Evolutionary conservation across 768 basidiomycete genomes (phyloP).

Genomic region (Pulveroboletus sp.): DNA sequence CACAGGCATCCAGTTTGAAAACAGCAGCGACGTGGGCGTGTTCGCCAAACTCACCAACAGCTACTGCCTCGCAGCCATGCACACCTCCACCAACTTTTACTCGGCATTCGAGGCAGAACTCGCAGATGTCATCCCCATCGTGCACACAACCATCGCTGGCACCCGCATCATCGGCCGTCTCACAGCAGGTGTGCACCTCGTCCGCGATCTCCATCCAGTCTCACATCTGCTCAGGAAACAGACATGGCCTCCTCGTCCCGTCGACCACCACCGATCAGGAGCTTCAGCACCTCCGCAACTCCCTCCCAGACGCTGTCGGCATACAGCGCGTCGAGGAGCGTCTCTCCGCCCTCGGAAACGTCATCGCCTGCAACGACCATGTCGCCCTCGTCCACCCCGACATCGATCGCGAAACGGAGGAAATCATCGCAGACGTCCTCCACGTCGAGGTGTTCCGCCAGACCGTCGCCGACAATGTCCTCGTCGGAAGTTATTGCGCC

Average conservation of each 20-base stretch:
- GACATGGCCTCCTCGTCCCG: conserved; percentile 95
- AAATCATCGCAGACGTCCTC: conserved; percentile 98
- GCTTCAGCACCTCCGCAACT: conserved; percentile 94
- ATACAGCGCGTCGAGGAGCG: conserved; percentile 98
- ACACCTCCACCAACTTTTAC: conserved; percentile 97
- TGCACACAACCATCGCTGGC: conserved; percentile 93
- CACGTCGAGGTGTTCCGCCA: conserved; percentile 99
- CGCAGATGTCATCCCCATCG: conserved; percentile 90
- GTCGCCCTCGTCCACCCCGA: conserved; percentile 99
- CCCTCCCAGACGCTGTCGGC: conserved; percentile 88
- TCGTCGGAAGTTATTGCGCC: conserved; percentile 94
- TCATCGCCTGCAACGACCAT: conserved; percentile 98
- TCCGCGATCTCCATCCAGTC: too few species aligned
- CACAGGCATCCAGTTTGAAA: conserved; percentile 88
- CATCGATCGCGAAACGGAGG: conserved; percentile 96
- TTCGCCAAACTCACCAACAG: conserved; percentile 98
- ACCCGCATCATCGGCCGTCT: conserved; percentile 92
- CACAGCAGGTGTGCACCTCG: conserved; percentile 64
- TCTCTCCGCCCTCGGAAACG: conserved; percentile 94
- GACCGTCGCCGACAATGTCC: conserved; percentile 93
- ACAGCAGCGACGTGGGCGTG: conserved; percentile 93
- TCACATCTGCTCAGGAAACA: conserved; percentile 61
- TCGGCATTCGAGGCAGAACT: conserved; percentile 96
- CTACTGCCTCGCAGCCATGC: conserved; percentile 92
- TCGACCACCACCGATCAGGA: conserved; percentile 97